A percentile compares a stretch with the other conserved stretches of the same genome.
These are phyloP conservation scores for Acacia confusa DNA, from an alignment of 306 rosid species.

Conservation along the genomic window DNA sequence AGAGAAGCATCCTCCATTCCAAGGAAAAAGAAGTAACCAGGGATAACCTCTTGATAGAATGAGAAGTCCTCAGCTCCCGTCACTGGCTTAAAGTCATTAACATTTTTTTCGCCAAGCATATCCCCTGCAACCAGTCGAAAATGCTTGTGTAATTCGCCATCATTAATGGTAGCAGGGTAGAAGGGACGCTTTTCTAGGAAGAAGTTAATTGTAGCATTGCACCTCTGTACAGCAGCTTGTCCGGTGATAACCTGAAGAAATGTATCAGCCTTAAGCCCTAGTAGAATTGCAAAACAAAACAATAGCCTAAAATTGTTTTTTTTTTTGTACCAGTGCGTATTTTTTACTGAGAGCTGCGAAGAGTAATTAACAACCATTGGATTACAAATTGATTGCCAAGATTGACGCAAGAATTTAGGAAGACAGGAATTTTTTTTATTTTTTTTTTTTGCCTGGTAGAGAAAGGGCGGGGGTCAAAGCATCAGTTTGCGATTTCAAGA, in stretches of 20 bases:
- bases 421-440: too few relatives aligned
- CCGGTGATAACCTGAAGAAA: constrained; percentile 60
- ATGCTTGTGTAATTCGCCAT: constrained; percentile 53
- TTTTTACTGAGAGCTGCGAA: background rate
- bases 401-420: background rate
- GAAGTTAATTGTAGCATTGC: constrained; percentile 75
- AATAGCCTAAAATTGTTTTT: background rate
- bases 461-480: too few relatives aligned
- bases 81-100: constrained; percentile 42
- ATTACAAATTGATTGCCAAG: background rate
- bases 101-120: constrained; percentile 59
- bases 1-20: constrained; percentile 54
- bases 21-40: constrained; percentile 63
- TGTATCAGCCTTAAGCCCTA: background rate
- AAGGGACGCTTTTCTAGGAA: constrained; percentile 35
- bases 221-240: constrained; percentile 87
- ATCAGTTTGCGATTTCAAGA: background rate
- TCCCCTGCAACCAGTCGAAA: constrained; percentile 57
- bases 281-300: background rate
- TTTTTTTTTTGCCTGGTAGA: too few relatives aligned
- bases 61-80: constrained; percentile 84
- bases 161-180: constrained; percentile 68
- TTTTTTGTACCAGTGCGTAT: background rate
- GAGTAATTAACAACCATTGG: background rate
- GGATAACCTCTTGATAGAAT: constrained; percentile 78